phyloP scores from a whole-genome alignment of 108 stramenopile species.

The Pseudonitzschia multiseries region DNA sequence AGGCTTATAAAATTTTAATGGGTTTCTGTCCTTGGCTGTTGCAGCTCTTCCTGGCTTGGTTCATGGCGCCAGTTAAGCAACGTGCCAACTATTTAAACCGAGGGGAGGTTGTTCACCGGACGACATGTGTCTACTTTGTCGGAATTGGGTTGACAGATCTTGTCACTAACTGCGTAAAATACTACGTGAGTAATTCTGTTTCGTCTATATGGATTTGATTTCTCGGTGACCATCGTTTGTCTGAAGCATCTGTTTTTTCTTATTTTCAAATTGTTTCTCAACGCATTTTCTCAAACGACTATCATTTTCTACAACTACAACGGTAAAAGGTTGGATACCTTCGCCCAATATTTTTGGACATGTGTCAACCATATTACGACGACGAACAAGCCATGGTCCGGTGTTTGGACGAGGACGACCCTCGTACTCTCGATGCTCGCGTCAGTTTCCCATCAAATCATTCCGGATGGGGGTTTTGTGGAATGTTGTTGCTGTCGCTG shows the following conservation, averaged over 20 bases:
- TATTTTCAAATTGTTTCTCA: no score
- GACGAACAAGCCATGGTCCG: not conserved
- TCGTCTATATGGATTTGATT: no score
- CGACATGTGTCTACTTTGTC: slow-evolving; percentile 40
- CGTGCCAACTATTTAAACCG: not conserved
- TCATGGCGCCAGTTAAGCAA: not conserved
- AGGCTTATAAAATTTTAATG: not conserved
- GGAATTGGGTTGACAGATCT: slow-evolving; percentile 36
- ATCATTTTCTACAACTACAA: no score
- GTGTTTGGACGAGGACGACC: slow-evolving; percentile 18
- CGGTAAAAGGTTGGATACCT: slow-evolving; percentile 39
- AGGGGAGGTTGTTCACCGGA: slow-evolving; percentile 26
- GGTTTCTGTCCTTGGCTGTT: not conserved
- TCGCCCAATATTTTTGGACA: slow-evolving; percentile 54
- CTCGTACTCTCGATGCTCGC: slow-evolving; percentile 24
- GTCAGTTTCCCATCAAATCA: slow-evolving; percentile 63
- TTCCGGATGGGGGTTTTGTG: slow-evolving; percentile 47
- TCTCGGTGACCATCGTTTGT: no score
- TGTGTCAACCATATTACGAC: slow-evolving; percentile 37
- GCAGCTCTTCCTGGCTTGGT: not conserved
- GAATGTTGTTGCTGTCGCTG: slow-evolving; percentile 37
- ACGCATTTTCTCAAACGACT: no score
- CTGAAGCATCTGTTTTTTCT: no score
- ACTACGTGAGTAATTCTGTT: slow-evolving; percentile 23
- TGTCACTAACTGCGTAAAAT: slow-evolving; percentile 45